Base-by-base conservation (phyloP, 2,329 filamentous ascomycete species). In the Xylariaceae sp. region DNA sequence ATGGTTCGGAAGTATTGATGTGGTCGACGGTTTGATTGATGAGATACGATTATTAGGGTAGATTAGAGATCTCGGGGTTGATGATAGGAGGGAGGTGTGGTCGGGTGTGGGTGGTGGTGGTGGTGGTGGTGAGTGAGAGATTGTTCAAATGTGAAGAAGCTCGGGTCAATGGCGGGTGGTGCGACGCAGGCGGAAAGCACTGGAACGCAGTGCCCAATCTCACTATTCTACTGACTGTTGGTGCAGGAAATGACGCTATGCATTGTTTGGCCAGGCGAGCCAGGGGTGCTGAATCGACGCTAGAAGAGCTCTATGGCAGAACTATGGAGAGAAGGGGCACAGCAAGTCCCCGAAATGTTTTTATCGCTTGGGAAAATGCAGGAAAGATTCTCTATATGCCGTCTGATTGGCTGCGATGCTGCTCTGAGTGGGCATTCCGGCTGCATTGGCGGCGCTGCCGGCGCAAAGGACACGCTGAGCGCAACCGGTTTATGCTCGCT, bases 401-500 rank as follows among this genome's bases (percentile, higher is more conserved):
- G 4, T 4, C 7, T 28, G 48, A 60, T 61, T 56, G 59, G 46
- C 52, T 33, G 16, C 22, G 7, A 28, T 7, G 7, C 22, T n/a
- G n/a, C n/a, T n/a, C n/a, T n/a, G n/a, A n/a, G n/a, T n/a, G n/a
- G n/a, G n/a, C n/a, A n/a, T n/a, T n/a, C n/a, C n/a, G n/a, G n/a
- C n/a, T 28, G 22, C 22, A 28, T 28, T 28, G 22, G 46, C n/a
- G 45, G 51, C 53, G 51, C 50, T 56, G 53, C 48, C 47, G 50
- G 53, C 47, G 40, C 34, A 58, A 57, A 48, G 56, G 52, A 50
- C 59, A 57, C n/a, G n/a, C 45, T 48, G 36, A 28, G 17, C 22
- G 45, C 39, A 52, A 57, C 57, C 58, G 59, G 59, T 54, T 62
- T 63, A 57, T 63, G 43, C 55, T 62, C 58, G 58, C 53, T 36